Percentiles rank a stretch among this genome's conserved stretches.
These are phyloP conservation scores for Sporothrix schenckii DNA, from an alignment of 2,329 filamentous ascomycete species.

Conservation along the genomic window DNA sequence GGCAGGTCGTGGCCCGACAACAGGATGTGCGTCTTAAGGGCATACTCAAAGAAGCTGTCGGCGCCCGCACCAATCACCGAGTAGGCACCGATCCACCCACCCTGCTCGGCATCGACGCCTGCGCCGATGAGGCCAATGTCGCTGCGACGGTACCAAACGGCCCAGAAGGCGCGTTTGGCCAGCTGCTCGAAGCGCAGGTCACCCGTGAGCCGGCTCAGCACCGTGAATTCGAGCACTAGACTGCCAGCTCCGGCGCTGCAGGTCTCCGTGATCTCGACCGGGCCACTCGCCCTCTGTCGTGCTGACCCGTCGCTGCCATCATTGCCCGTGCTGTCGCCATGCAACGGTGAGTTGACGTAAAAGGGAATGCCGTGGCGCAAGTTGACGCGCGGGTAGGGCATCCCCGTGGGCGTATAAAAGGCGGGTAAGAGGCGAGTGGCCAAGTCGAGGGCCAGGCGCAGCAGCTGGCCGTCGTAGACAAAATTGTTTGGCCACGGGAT, in stretches of 20 bases:
- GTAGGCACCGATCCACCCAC: slow-evolving; percentile 83
- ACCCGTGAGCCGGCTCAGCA: slow-evolving; percentile 83
- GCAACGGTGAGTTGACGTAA: slow-evolving; percentile 82
- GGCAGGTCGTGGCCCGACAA: slow-evolving; percentile 73
- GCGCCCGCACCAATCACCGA: slow-evolving; percentile 96
- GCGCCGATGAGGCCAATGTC: slow-evolving; percentile 85
- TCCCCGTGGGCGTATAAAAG: slow-evolving; percentile 86
- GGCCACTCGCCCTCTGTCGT: slow-evolving; percentile 44
- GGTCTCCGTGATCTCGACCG: slow-evolving; percentile 84
- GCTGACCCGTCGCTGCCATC: slow-evolving; percentile 43
- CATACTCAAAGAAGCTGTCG: slow-evolving; percentile 98
- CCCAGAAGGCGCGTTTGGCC: slow-evolving; percentile 93
- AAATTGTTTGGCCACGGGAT: slow-evolving; percentile 78
- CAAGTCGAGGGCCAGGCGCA: slow-evolving; percentile 86
- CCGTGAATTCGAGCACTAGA: slow-evolving; percentile 88
- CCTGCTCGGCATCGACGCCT: slow-evolving; percentile 85
- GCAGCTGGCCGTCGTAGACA: slow-evolving; percentile 82
- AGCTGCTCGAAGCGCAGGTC: slow-evolving; percentile 85
- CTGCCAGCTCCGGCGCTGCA: slow-evolving; percentile 97
- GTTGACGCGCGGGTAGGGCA: slow-evolving; percentile 94
- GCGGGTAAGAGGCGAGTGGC: slow-evolving; percentile 83
- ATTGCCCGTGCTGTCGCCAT: slow-evolving; percentile 49
- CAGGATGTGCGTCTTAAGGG: slow-evolving; percentile 88
- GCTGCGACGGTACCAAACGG: slow-evolving; percentile 88
- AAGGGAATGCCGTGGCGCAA: slow-evolving; percentile 84